Evolutionary conservation across 139 green algal genomes (phyloP), one percentile per base, ranked within the genome.

Genomic region (Tetraselmis striata): DNA sequence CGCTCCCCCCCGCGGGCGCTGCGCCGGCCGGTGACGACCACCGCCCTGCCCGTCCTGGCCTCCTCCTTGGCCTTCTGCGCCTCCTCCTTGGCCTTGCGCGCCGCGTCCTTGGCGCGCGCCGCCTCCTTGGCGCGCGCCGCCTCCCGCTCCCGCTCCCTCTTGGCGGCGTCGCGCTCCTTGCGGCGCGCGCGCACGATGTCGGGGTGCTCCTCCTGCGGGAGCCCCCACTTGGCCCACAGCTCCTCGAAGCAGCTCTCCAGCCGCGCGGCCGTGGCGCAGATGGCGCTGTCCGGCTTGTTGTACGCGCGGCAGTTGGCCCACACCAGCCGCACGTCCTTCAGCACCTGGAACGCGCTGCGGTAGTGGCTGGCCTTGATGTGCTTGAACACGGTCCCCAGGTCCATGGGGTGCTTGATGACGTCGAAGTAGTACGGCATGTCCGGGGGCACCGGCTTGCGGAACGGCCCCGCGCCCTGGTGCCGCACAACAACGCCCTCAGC

Each of bases 271-370:
- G 81, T 78, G 1, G 75, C 83, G 75, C 87, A 78, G 31, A 88
- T 79, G 24, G 59, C 77, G 58, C 84, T 67, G 1, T 79, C 32
- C 76, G 75, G n/a, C 67, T 77, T 31, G 32, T 92, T 92, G 81
- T 88, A 92, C 32, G 79, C 32, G 24, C 74, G 76, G 84, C 85
- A 89, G 84, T 89, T 90, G 80, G 76, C 28, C 85, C 85, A 91
- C 1, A 93, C 86, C 31, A 88, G 83, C 23, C 89, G 76, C 29
- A 90, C 80, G 75, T 93, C 89, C 0, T 81, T 79, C 80, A 83
- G 77, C 28, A 91, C 29, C 30, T 85, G 77, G 2, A 11, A 78
- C 78, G 78, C n/a, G 5, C 32, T 32, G 67, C 45, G 2, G 67
- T 90, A 90, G 26, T 31, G 27, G 2, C 78, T 30, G 22, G 31